A percentile compares a stretch with the other conserved stretches of the same genome.
Conservation (phyloP, 2,329 filamentous ascomycete species). For the Trichoderma guizhouense region DNA sequence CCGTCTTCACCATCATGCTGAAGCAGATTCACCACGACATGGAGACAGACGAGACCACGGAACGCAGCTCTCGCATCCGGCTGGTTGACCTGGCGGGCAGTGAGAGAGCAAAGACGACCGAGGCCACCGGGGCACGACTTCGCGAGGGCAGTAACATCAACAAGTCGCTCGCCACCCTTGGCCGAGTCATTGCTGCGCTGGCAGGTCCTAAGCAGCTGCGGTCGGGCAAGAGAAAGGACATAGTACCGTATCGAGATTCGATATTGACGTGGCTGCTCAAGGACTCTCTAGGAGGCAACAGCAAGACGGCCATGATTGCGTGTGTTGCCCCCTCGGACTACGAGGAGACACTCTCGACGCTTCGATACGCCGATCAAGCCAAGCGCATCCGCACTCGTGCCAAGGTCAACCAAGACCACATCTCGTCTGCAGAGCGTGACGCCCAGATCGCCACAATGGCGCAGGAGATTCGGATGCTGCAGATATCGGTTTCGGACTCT, state of each 20-base stretch:
- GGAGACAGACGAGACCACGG: slow-evolving; percentile 95
- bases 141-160: slow-evolving; percentile 98
- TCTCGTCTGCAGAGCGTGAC: slow-evolving; percentile 88
- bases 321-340: slow-evolving; percentile 96
- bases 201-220: slow-evolving; percentile 63
- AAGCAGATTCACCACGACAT: slow-evolving; percentile 98
- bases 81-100: slow-evolving; percentile 93
- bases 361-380: slow-evolving; percentile 95
- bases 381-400: slow-evolving; percentile 95
- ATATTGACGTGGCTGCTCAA: slow-evolving; percentile 83
- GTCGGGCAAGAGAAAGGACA: slow-evolving; percentile 56
- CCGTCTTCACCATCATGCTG: slow-evolving; percentile 95
- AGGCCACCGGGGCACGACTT: slow-evolving; percentile 86
- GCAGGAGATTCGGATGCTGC: slow-evolving; percentile 84
- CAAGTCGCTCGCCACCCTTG: slow-evolving; percentile 93
- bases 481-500: slow-evolving; percentile 68
- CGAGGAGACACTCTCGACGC: slow-evolving; percentile 91
- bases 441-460: slow-evolving; percentile 93
- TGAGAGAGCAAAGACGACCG: slow-evolving; percentile 90
- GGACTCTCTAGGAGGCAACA: slow-evolving; percentile 93
- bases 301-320: slow-evolving; percentile 98
- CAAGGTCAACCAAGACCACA: slow-evolving; percentile 91
- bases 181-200: slow-evolving; percentile 90
- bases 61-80: slow-evolving; percentile 88
- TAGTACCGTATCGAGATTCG: slow-evolving; percentile 91